Evolutionary conservation across 129 eudicot species (phyloP).

Genomic region (Glebionis coronaria): DNA sequence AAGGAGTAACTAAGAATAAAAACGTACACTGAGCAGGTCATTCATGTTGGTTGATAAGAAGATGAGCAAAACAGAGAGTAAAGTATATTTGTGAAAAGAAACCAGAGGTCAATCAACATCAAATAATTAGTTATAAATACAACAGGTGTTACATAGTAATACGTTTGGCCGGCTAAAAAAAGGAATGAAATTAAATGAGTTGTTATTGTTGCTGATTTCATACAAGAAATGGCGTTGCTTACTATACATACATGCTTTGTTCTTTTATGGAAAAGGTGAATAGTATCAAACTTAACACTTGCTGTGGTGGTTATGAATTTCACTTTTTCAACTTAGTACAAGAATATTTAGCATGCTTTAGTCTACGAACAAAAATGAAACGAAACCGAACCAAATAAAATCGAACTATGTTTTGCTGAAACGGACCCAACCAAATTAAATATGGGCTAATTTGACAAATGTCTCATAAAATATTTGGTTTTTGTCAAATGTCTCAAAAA

Average conservation of each 20-base stretch:
- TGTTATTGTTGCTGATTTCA: conserved; percentile 28
- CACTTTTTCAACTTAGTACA: too few relatives aligned
- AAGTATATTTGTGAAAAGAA: conserved; percentile 13
- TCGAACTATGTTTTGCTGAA: too few relatives aligned
- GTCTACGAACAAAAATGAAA: too few relatives aligned
- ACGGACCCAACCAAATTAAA: too few relatives aligned
- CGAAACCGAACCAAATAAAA: too few relatives aligned
- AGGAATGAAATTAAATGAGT: not conserved
- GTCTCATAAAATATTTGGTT: too few relatives aligned
- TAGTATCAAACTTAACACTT: too few relatives aligned
- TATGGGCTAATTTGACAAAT: too few relatives aligned
- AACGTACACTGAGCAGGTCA: conserved; percentile 36
- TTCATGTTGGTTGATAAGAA: conserved; percentile 31
- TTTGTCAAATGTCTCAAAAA: too few relatives aligned
- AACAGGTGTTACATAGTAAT: conserved; percentile 26
- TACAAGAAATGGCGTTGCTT: conserved; percentile 34
- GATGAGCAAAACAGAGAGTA: conserved; percentile 11
- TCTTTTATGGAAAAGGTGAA: conserved; percentile 12
- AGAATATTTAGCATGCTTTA: too few relatives aligned
- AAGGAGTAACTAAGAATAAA: not conserved
- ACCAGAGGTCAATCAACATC: conserved; percentile 31
- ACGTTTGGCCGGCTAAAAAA: conserved; percentile 34
- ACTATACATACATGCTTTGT: conserved; percentile 30
- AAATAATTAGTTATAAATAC: conserved; percentile 18
- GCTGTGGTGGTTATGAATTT: too few relatives aligned